Conservation (phyloP, 2,329 filamentous ascomycete genomes). For the Pseudogymnoascus sp. region DNA sequence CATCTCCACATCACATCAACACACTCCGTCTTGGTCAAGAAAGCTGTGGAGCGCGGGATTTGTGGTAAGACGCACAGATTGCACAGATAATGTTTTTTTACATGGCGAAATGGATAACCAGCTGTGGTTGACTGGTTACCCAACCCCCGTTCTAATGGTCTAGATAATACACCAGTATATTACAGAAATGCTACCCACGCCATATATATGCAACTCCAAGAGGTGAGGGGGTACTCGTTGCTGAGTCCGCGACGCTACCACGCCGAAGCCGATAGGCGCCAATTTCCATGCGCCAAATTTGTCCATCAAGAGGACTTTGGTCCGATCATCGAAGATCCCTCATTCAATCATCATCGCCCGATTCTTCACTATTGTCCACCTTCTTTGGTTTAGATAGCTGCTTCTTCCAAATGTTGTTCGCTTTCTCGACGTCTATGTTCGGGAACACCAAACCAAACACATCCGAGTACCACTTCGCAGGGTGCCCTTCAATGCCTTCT, state of each 20-base stretch:
- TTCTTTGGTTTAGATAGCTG: slow-evolving; percentile 32
- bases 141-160: slow-evolving; percentile 8
- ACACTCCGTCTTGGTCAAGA: not conserved
- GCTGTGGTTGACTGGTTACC: not conserved
- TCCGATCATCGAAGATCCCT: slow-evolving; percentile 6
- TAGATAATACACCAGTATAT: slow-evolving; percentile 9
- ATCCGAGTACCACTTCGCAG: slow-evolving; percentile 88
- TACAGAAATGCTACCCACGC: slow-evolving; percentile 7
- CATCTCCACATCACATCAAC: slow-evolving; percentile 1
- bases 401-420: slow-evolving; percentile 54
- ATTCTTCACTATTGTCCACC: slow-evolving; percentile 21
- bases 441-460: slow-evolving; percentile 91
- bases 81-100: slow-evolving; percentile 5
- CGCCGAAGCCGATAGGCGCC: slow-evolving; percentile 4
- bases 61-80: not conserved
- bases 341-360: slow-evolving; percentile 7
- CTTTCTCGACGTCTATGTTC: slow-evolving; percentile 63
- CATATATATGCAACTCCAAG: slow-evolving; percentile 2
- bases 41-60: not conserved
- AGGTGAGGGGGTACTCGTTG: slow-evolving; percentile 2
- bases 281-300: slow-evolving; percentile 8
- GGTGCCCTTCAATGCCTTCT: slow-evolving; percentile 83
- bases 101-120: slow-evolving; percentile 3
- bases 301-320: not conserved
- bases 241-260: slow-evolving; percentile 1